Base-by-base conservation (phyloP, 2,329 filamentous ascomycete genomes). In the Gremmenia infestans region DNA sequence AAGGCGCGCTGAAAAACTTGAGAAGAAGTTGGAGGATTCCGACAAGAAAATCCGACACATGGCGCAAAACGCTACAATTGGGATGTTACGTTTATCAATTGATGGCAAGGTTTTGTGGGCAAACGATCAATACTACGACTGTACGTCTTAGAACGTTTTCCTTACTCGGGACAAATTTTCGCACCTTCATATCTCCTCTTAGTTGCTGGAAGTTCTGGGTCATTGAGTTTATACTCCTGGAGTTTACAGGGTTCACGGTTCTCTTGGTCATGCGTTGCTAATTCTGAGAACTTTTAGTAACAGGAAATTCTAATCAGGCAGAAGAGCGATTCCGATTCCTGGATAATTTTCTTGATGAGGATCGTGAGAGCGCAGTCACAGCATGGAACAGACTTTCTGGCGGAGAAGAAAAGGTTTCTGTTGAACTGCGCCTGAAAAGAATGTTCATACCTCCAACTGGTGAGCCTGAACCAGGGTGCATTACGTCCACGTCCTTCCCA, bases 11-110 rank as follows among this genome's bases (percentile, higher is more conserved):
- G 56, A 60, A 22, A 39, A 40, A 4, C 58, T 67, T 9, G 45
- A 66, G 48, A 63, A 54, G 43, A 25, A 63, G 28, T 45, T 67
- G 19, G 60, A 52, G 2, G 61, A 63, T 35, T 59, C 49, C 9
- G 55, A 57, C 36, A 61, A 55, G 37, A 58, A 65, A 45, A 64
- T 65, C 37, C 49, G 58, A 17, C 67, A 66, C 42, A 66, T 68
- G 64, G 67, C 67, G 17, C 59, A 68, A 36, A 59, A 68, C 49
- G 64, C 64, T 9, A 62, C 65, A 23, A 60, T 68, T 48, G 65
- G 65, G 12, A 66, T 68, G 64, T 52, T 60, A 14, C 65, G 66
- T 50, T 53, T 67, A 8, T 57, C 56, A 4, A 42, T 55, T 17
- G 37, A 17, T 40, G 37, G n/a, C 19, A 40, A 9, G 37, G 15